These are phyloP conservation scores for Adansonia rubrostipa DNA, from an alignment of 441 rosid genomes.

Conservation along the genomic window DNA sequence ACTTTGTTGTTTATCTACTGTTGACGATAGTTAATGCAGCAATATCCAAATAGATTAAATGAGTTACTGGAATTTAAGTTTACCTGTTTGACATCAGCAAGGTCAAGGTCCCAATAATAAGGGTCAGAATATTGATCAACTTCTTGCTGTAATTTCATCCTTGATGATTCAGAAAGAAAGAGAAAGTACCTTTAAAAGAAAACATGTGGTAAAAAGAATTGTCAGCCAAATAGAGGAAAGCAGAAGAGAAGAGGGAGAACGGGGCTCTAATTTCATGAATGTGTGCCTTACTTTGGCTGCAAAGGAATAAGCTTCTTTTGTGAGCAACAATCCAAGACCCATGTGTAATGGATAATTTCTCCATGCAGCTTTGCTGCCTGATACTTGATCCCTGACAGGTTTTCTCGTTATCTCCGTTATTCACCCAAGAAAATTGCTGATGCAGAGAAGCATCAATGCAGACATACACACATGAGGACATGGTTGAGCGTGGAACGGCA, in stretches of 20 bases:
- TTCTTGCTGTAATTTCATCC: constrained; percentile 75
- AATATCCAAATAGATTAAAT: background rate
- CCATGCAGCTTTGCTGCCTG: constrained; percentile 82
- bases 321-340: constrained; percentile 88
- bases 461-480: background rate
- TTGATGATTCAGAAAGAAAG: constrained; percentile 73
- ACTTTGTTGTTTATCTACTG: background rate
- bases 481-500: background rate
- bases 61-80: background rate
- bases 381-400: constrained; percentile 78
- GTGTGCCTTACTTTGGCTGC: constrained; percentile 74
- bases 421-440: background rate
- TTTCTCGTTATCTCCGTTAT: constrained; percentile 23
- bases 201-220: constrained; percentile 23
- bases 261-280: constrained; percentile 23
- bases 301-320: constrained; percentile 77
- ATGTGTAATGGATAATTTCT: constrained; percentile 86
- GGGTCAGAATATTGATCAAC: constrained; percentile 89
- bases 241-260: constrained; percentile 8
- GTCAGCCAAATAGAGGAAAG: constrained; percentile 6
- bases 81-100: constrained; percentile 82
- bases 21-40: background rate
- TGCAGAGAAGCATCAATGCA: constrained; percentile 15
- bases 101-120: constrained; percentile 80
- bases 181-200: constrained; percentile 75